These are phyloP conservation scores for Quercus engelmannii DNA, from an alignment of 306 rosid species.

Conservation along the genomic window DNA sequence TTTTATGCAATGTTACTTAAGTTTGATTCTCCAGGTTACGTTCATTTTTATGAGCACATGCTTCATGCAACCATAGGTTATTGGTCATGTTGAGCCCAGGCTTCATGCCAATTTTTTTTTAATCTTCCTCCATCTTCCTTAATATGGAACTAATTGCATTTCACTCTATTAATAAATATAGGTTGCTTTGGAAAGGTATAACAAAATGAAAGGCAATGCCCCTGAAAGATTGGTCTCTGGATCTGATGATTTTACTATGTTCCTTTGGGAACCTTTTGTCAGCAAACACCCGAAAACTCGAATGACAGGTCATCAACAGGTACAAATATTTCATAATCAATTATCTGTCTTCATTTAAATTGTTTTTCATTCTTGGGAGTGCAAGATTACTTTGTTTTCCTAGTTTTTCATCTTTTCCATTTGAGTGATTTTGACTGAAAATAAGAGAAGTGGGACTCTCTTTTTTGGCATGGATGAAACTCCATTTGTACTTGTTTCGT, in stretches of 20 bases:
- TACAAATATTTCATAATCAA: constrained; percentile 13
- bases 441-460: background rate
- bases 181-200: constrained; percentile 94
- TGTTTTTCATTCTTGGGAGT: constrained; percentile 17
- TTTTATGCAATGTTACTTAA: too few species aligned
- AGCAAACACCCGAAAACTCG: constrained; percentile 88
- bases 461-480: background rate
- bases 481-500: background rate
- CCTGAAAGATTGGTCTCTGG: constrained; percentile 97
- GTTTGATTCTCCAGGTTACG: too few species aligned
- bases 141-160: background rate
- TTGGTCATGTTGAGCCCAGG: background rate
- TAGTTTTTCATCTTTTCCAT: background rate
- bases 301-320: constrained; percentile 98
- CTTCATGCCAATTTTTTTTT: background rate
- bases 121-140: background rate
- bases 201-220: constrained; percentile 72
- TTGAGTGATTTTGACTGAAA: background rate
- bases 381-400: constrained; percentile 6
- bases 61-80: background rate
- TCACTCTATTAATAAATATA: constrained; percentile 24
- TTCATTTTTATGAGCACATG: too few species aligned
- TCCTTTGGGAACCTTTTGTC: constrained; percentile 89
- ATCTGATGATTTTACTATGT: constrained; percentile 97
- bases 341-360: background rate